phyloP scores from a whole-genome alignment of 192 early-diverging fungal species.

The Glomus cerebriforme region DNA sequence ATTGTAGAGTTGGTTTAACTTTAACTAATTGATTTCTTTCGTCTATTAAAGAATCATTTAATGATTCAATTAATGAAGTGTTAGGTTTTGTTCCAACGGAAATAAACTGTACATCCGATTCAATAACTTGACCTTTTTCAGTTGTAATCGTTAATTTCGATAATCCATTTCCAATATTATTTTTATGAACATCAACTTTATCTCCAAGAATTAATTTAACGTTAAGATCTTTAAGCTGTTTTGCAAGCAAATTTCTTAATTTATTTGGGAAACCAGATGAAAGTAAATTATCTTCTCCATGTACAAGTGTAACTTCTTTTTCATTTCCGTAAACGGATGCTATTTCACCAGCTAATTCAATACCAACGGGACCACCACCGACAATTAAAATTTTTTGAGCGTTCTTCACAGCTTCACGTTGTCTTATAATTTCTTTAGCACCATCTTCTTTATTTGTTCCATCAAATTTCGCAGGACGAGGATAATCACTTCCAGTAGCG shows the following conservation, averaged over 20 bases:
- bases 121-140: slow-evolving; percentile 24
- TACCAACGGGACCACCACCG: slow-evolving; percentile 64
- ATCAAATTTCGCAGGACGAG: slow-evolving; percentile 43
- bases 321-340: slow-evolving; percentile 36
- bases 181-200: not conserved
- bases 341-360: slow-evolving; percentile 63
- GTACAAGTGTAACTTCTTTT: slow-evolving; percentile 52
- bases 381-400: slow-evolving; percentile 55
- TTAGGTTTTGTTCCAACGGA: slow-evolving; percentile 36
- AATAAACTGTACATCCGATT: slow-evolving; percentile 40
- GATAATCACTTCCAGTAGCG: slow-evolving; percentile 54
- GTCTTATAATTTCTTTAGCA: slow-evolving; percentile 36
- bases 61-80: slow-evolving; percentile 2
- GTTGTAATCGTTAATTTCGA: slow-evolving; percentile 9
- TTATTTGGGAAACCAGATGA: slow-evolving; percentile 36
- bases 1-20: slow-evolving; percentile 45
- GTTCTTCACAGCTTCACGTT: slow-evolving; percentile 41
- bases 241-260: not conserved
- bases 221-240: slow-evolving; percentile 12
- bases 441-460: slow-evolving; percentile 44
- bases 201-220: slow-evolving; percentile 38
- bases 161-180: slow-evolving; percentile 4
- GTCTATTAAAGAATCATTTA: slow-evolving; percentile 21
- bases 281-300: slow-evolving; percentile 39
- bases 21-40: slow-evolving; percentile 21